phyloP scores from a whole-genome alignment of 148 eudicot species.

The Chenopodium formosanum region DNA sequence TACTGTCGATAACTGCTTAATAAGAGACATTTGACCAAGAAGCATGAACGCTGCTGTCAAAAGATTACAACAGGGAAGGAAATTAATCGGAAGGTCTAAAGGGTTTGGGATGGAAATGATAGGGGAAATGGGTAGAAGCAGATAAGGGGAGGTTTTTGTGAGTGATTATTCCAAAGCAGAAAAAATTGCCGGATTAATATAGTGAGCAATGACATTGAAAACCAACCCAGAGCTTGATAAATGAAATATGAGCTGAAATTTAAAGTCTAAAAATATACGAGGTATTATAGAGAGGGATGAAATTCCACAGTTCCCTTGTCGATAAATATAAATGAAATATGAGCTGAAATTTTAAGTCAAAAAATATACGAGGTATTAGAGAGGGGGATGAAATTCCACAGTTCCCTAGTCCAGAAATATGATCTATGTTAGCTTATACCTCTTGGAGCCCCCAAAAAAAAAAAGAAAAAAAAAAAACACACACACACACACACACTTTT shows the following conservation, averaged over 20 bases:
- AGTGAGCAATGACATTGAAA: neutral
- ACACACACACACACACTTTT: too few relatives aligned
- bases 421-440: too few relatives aligned
- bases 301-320: too few relatives aligned
- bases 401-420: too few relatives aligned
- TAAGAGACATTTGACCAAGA: neutral
- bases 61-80: neutral
- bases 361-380: too few relatives aligned
- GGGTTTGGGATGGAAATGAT: neutral
- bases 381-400: neutral
- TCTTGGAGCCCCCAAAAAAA: too few relatives aligned
- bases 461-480: too few relatives aligned
- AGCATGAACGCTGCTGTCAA: neutral
- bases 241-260: neutral
- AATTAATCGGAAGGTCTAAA: neutral
- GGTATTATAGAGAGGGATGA: neutral
- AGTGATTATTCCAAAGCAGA: neutral
- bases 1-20: neutral
- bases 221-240: neutral
- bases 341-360: neutral
- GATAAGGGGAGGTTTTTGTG: neutral
- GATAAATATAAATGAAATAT: neutral
- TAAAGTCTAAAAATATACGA: too few relatives aligned
- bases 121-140: neutral
- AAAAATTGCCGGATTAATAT: neutral